Percentiles rank a stretch among this genome's conserved stretches.
These are phyloP conservation scores for Coriolopsis trogii DNA, from an alignment of 1,284 basidiomycete genomes.

Conservation along the genomic window DNA sequence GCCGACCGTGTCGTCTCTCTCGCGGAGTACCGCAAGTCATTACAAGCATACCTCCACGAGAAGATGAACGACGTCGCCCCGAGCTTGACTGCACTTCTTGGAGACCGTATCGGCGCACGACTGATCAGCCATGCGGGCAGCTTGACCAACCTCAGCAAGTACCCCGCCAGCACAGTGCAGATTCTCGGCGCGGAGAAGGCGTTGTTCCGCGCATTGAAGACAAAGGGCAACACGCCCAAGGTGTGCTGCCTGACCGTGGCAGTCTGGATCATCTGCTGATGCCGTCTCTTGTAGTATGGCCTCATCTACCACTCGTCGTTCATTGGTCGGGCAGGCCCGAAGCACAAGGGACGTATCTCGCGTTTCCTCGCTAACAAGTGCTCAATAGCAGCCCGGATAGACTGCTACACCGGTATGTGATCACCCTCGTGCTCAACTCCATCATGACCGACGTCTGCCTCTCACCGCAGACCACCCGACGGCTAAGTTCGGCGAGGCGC, in stretches of 20 bases:
- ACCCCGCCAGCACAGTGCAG: slow-evolving; percentile 97
- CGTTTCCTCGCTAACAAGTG: slow-evolving; percentile 99
- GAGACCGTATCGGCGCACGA: slow-evolving; percentile 94
- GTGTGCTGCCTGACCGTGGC: slow-evolving; percentile 41
- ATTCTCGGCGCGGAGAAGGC: slow-evolving; percentile 99
- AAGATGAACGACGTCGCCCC: slow-evolving; percentile 99
- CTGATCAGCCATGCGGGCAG: slow-evolving; percentile 98
- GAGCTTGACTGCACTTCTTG: slow-evolving; percentile 91
- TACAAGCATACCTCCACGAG: slow-evolving; percentile 89
- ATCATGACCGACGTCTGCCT: neutral
- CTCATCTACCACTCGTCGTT: slow-evolving; percentile 93
- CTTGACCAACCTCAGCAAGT: slow-evolving; percentile 96
- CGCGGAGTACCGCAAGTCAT: slow-evolving; percentile 91
- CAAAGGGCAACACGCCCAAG: slow-evolving; percentile 98
- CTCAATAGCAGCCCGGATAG: slow-evolving; percentile 96
- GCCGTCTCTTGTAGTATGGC: slow-evolving; percentile 66
- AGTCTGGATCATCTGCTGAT: neutral
- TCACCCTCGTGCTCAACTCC: neutral
- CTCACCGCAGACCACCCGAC: slow-evolving; percentile 80
- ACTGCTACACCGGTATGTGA: slow-evolving; percentile 88
- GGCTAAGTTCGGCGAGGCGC: slow-evolving; percentile 93
- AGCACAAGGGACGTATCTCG: slow-evolving; percentile 98
- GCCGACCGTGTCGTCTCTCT: slow-evolving; percentile 91
- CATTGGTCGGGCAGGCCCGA: slow-evolving; percentile 93
- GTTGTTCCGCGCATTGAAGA: slow-evolving; percentile 96